Conservation (phyloP, 1,284 basidiomycete genomes). For the Stereum hirsutum region DNA sequence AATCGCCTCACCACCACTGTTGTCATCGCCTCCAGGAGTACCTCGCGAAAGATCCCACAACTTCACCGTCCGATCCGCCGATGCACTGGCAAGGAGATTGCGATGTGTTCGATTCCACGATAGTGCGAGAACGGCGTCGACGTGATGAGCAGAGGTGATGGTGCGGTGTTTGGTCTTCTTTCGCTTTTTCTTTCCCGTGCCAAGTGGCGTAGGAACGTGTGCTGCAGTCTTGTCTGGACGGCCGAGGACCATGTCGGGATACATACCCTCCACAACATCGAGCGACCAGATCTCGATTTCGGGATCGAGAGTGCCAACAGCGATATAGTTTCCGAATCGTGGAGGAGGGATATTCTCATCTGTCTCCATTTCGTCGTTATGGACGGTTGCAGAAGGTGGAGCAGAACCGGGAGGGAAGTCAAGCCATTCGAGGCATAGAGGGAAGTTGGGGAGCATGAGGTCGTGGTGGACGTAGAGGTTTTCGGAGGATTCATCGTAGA, state of each 20-base stretch:
- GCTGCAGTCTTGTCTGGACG: slow-evolving; percentile 79
- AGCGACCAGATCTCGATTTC: slow-evolving; percentile 99
- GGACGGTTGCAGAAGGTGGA: slow-evolving; percentile 28
- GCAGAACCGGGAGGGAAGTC: slow-evolving; percentile 75
- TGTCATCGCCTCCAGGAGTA: not conserved
- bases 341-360: slow-evolving; percentile 21
- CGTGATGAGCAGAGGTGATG: slow-evolving; percentile 71
- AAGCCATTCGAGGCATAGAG: slow-evolving; percentile 98
- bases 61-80: slow-evolving; percentile 94
- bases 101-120: slow-evolving; percentile 90
- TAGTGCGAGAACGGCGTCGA: slow-evolving; percentile 87
- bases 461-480: slow-evolving; percentile 98
- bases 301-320: slow-evolving; percentile 95
- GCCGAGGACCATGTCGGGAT: slow-evolving; percentile 88
- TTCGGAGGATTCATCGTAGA: slow-evolving; percentile 89
- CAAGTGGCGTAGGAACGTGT: slow-evolving; percentile 67
- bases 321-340: slow-evolving; percentile 82
- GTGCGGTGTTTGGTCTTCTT: slow-evolving; percentile 76
- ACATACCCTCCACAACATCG: slow-evolving; percentile 90
- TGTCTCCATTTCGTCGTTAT: slow-evolving; percentile 19
- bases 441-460: slow-evolving; percentile 95
- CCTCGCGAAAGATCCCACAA: slow-evolving; percentile 90
- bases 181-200: slow-evolving; percentile 92
- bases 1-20: slow-evolving; percentile 51
- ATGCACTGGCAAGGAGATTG: slow-evolving; percentile 87